Conservation (phyloP, 116 monocot genomes). For the Zostera marina region DNA sequence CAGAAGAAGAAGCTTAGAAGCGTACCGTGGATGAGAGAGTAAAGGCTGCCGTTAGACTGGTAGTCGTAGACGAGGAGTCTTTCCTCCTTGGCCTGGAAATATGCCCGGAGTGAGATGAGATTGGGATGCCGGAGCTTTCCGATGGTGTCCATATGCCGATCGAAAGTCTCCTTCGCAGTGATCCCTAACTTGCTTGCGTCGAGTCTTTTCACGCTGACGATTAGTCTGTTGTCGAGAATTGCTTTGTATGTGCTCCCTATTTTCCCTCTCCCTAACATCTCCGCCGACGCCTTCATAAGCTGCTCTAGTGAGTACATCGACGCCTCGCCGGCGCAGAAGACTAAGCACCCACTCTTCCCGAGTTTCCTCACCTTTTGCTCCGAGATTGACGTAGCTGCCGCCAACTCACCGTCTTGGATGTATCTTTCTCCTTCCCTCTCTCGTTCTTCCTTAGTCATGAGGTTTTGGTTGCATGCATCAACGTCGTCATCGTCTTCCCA, state of each 20-base stretch:
- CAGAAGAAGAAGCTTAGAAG: neutral
- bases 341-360: slow-evolving; percentile 61
- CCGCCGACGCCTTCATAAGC: slow-evolving; percentile 79
- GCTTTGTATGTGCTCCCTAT: slow-evolving; percentile 86
- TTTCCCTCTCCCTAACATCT: slow-evolving; percentile 64
- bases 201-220: slow-evolving; percentile 62
- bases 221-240: slow-evolving; percentile 29
- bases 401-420: slow-evolving; percentile 16
- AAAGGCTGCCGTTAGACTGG: slow-evolving; percentile 79
- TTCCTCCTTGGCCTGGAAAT: slow-evolving; percentile 87
- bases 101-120: slow-evolving; percentile 61
- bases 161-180: slow-evolving; percentile 53
- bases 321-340: slow-evolving; percentile 73
- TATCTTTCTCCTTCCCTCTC: neutral
- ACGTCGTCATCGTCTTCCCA: slow-evolving; percentile 3
- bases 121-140: slow-evolving; percentile 77
- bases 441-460: too few species aligned
- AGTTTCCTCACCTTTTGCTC: slow-evolving; percentile 56
- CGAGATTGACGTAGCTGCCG: slow-evolving; percentile 26
- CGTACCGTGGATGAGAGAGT: slow-evolving; percentile 74
- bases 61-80: slow-evolving; percentile 81
- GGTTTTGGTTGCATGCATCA: neutral
- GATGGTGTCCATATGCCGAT: slow-evolving; percentile 69
- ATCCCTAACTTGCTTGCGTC: slow-evolving; percentile 33
- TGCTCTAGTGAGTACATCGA: slow-evolving; percentile 61